phyloP scores from a whole-genome alignment of 108 stramenopile genomes.

The Nitzschia inconspicua region DNA sequence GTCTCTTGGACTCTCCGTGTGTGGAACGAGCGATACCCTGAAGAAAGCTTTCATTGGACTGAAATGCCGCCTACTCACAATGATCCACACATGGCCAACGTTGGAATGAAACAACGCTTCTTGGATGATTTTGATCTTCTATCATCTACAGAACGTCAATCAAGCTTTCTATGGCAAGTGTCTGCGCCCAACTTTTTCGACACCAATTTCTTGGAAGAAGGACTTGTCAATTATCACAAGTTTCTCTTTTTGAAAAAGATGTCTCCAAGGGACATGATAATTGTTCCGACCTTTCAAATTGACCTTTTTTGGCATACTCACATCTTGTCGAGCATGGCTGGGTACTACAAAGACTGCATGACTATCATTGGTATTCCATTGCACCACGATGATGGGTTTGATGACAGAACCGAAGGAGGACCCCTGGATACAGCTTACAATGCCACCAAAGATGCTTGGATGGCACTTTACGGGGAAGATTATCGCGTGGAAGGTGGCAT shows the following conservation, averaged over 20 bases:
- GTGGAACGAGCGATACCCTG: too few species aligned
- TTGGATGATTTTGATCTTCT: neutral
- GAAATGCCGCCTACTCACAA: too few species aligned
- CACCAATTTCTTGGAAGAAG: neutral
- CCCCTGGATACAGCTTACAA: constrained; percentile 35
- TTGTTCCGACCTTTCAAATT: constrained; percentile 2
- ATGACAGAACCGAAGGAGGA: constrained; percentile 42
- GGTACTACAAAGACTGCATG: constrained; percentile 40
- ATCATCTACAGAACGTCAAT: constrained; percentile 26
- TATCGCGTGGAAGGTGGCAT: constrained; percentile 51
- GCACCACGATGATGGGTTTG: constrained; percentile 60
- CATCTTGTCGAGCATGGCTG: constrained; percentile 23
- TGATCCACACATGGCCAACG: too few species aligned
- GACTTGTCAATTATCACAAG: neutral
- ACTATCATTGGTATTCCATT: constrained; percentile 29
- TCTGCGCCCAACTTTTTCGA: constrained; percentile 20
- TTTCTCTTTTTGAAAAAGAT: neutral
- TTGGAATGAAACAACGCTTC: too few species aligned
- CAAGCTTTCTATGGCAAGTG: constrained; percentile 58
- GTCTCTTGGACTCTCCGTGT: too few species aligned
- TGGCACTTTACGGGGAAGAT: constrained; percentile 25
- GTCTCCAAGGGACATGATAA: neutral
- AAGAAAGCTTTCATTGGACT: too few species aligned
- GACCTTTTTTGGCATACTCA: constrained; percentile 49
- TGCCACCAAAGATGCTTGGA: constrained; percentile 42